phyloP scores from a whole-genome alignment of 116 monocot species.

The Phalaenopsis hybrid region DNA sequence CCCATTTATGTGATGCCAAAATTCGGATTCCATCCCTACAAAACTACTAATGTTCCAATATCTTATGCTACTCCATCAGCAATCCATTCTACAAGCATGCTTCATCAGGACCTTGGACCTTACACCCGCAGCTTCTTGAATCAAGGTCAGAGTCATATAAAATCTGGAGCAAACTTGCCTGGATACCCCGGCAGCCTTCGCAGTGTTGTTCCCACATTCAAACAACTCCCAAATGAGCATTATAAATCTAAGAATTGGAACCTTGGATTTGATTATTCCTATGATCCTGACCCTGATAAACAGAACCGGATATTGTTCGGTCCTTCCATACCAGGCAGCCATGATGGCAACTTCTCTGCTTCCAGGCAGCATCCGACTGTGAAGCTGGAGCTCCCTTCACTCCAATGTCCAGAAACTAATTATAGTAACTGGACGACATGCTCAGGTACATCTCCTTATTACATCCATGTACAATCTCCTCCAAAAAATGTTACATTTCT shows the following conservation, averaged over 20 bases:
- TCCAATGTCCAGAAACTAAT: slow-evolving; percentile 61
- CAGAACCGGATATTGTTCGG: too few relatives aligned
- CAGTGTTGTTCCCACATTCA: slow-evolving; percentile 12
- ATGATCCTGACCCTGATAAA: slow-evolving; percentile 9
- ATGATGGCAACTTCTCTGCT: slow-evolving; percentile 65
- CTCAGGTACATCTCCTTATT: slow-evolving; percentile 4
- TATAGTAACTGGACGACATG: slow-evolving; percentile 19
- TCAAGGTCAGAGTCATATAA: slow-evolving; percentile 7
- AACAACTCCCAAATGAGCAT: slow-evolving; percentile 12
- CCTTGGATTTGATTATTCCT: slow-evolving; percentile 21
- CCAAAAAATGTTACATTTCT: slow-evolving; percentile 20
- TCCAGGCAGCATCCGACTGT: slow-evolving; percentile 29
- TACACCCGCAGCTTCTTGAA: slow-evolving; percentile 8
- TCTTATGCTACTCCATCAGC: slow-evolving; percentile 12
- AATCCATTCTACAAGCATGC: slow-evolving; percentile 10
- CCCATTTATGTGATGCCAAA: slow-evolving; percentile 12
- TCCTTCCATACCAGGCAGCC: slow-evolving; percentile 26
- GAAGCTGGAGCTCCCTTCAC: slow-evolving; percentile 95
- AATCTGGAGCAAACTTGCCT: slow-evolving; percentile 22
- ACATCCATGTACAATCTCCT: slow-evolving; percentile 23
- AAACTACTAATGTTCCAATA: slow-evolving; percentile 1
- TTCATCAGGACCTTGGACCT: slow-evolving; percentile 16
- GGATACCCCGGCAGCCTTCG: background rate
- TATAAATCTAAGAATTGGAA: slow-evolving; percentile 8
- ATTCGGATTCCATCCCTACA: slow-evolving; percentile 14